phyloP scores from a whole-genome alignment of 2,329 filamentous ascomycete genomes.

The Diplodia mutila region DNA sequence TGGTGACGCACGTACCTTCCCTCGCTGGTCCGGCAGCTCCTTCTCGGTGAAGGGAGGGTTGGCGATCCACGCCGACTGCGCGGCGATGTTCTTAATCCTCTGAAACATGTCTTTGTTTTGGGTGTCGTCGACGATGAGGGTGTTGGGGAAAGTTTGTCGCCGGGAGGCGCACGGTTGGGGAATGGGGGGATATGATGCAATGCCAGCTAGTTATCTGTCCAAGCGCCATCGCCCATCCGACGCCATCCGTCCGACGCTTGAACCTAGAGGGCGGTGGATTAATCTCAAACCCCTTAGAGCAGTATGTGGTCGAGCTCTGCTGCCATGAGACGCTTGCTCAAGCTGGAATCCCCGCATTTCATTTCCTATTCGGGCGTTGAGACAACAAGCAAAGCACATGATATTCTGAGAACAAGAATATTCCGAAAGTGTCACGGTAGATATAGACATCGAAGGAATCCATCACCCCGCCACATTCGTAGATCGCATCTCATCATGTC shows the following conservation, averaged over 20 bases:
- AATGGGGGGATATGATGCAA: neutral
- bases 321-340: too few species aligned
- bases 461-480: too few species aligned
- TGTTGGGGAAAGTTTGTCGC: neutral
- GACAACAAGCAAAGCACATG: too few species aligned
- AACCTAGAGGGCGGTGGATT: too few species aligned
- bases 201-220: neutral
- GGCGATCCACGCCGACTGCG: constrained; percentile 37
- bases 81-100: constrained; percentile 25
- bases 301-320: too few species aligned
- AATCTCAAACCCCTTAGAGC: too few species aligned
- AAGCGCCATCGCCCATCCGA: neutral
- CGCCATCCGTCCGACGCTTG: neutral
- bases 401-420: too few species aligned
- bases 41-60: constrained; percentile 49
- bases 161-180: neutral
- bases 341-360: neutral
- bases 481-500: too few species aligned
- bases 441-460: too few species aligned
- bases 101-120: constrained; percentile 8
- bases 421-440: too few species aligned
- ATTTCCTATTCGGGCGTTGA: neutral
- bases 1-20: constrained; percentile 12
- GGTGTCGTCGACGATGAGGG: neutral
- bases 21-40: constrained; percentile 43